Base-by-base conservation (phyloP, 345 rosid genomes). In the Pugionium dolabratum region DNA sequence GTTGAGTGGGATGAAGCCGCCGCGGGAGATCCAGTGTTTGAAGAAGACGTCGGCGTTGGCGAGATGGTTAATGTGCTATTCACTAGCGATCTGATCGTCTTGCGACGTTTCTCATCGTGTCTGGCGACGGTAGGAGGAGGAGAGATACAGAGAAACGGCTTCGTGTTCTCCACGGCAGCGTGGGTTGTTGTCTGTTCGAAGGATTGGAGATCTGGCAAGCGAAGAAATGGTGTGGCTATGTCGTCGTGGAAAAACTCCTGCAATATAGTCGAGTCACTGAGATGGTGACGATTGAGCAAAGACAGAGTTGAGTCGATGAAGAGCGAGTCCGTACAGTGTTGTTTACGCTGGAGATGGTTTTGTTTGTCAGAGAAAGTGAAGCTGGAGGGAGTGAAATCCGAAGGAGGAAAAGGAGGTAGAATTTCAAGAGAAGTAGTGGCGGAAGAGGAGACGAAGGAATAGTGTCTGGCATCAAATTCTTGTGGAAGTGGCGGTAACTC, bases 401-500 rank as follows among this genome's bases (percentile, higher is more conserved):
- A 71, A 48, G 37, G 26, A 27, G 79, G 79, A 6, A 76, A 76
- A 5, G 76, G 79, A 31, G 66, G 10, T 52, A 75, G 31, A 5
- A 64, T 34, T 0, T 70, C 68, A 4, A 39, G 40, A 37, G 70
- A 18, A 39, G 33, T 2, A 2, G 4, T 2, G 28, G 30, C 36
- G 66, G 63, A 56, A 52, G 18, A 18, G 18, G 18, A 18, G 18
- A 18, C 18, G 18, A 18, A 18, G 18, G 35, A 31, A 36, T 32
- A 44, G 27, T 39, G 18, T 35, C 6, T 26, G 33, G 76, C 43
- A 64, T 43, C 41, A 33, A 31, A 60, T 29, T 48, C 64, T 63
- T 46, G 57, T 1, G 60, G 79, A 70, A 64, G 51, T 18, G 79
- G 66, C 4, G 75, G 71, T 47, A 59, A 70, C 18, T 70, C 76